These are phyloP conservation scores for Symbiodinium natans DNA, from an alignment of 73 alveolate genomes.

Conservation along the genomic window DNA sequence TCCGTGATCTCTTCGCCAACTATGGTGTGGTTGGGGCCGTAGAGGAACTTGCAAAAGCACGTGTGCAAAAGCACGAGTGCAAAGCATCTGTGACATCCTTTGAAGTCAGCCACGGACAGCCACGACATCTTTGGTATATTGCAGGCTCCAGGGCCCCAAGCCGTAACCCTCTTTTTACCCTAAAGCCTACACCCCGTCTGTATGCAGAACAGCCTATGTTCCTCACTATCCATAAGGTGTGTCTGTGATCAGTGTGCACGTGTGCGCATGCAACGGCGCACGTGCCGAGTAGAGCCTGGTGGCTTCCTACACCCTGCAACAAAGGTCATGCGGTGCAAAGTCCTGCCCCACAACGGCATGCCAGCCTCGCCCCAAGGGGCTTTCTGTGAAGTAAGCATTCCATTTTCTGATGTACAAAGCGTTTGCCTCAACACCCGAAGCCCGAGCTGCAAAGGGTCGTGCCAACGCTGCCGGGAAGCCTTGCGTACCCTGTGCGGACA, in stretches of 20 bases:
- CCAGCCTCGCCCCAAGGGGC: not conserved
- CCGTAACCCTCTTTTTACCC: not conserved
- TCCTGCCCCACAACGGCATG: slow-evolving; percentile 84
- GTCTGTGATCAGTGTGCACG: too few species aligned
- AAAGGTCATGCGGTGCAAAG: slow-evolving; percentile 67
- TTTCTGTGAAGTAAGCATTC: not conserved
- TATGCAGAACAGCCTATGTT: not conserved
- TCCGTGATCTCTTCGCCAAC: slow-evolving; percentile 66
- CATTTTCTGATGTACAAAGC: not conserved
- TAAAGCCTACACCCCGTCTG: not conserved
- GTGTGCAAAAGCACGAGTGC: not conserved
- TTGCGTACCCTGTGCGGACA: too few species aligned
- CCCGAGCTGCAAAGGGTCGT: too few species aligned
- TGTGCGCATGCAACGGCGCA: too few species aligned
- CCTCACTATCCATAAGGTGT: too few species aligned
- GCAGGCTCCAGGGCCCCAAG: not conserved
- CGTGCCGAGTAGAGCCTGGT: too few species aligned
- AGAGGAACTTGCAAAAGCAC: not conserved
- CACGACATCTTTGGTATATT: not conserved
- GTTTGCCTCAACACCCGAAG: too few species aligned
- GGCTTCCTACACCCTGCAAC: too few species aligned
- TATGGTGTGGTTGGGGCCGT: slow-evolving; percentile 39
- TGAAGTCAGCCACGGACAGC: too few species aligned
- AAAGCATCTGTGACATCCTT: not conserved
- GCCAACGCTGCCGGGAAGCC: too few species aligned